Conservation (phyloP, 73 alveolate species). For the Paramecium primaurelia region DNA sequence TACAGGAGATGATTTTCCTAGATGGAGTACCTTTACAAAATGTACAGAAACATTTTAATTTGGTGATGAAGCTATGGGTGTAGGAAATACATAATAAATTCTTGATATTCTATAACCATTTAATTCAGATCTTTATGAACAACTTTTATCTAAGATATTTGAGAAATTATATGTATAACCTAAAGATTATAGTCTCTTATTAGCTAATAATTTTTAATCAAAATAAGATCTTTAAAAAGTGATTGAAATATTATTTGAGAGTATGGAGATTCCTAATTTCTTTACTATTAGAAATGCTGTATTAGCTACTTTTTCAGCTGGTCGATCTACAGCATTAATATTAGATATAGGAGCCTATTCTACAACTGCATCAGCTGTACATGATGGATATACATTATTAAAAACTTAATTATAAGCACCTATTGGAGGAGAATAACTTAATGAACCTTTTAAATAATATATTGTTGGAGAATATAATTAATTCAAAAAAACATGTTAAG, state of each 20-base stretch:
- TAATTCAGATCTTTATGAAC: constrained; percentile 63
- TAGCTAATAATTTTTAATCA: constrained; percentile 83
- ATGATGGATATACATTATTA: constrained; percentile 93
- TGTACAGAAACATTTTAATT: constrained; percentile 56
- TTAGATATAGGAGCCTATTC: constrained; percentile 92
- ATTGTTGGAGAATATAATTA: not conserved
- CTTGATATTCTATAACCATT: constrained; percentile 56
- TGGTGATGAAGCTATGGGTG: constrained; percentile 59
- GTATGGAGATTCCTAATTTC: constrained; percentile 85
- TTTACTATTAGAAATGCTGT: constrained; percentile 90
- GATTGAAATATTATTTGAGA: constrained; percentile 90
- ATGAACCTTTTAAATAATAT: constrained; percentile 54
- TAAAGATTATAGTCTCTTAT: constrained; percentile 86
- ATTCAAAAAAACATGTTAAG: constrained; percentile 64
- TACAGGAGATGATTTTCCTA: constrained; percentile 96
- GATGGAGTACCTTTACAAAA: constrained; percentile 74
- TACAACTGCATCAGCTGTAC: constrained; percentile 91
- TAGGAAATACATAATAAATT: not conserved
- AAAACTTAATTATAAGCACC: constrained; percentile 82
- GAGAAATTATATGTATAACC: constrained; percentile 71
- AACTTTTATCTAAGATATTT: constrained; percentile 62
- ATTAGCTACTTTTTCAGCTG: constrained; percentile 86
- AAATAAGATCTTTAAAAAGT: constrained; percentile 75
- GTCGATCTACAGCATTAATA: constrained; percentile 89
- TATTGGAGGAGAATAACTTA: constrained; percentile 88